phyloP scores from a whole-genome alignment of 176 grass and related monocot species.

The Thalia dealbata region DNA sequence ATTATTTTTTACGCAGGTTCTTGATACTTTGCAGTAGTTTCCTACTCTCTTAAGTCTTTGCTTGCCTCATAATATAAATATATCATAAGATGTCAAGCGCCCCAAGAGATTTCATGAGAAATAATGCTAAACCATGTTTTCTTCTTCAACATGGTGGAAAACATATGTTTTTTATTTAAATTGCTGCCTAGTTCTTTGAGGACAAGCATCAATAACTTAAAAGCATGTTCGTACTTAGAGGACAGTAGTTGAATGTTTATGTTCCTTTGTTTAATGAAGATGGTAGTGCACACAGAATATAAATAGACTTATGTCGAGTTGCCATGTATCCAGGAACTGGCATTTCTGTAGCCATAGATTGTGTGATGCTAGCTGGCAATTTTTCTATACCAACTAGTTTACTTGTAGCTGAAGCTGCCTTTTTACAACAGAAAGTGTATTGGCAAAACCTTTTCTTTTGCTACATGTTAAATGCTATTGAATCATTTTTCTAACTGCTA shows the following conservation, averaged over 20 bases:
- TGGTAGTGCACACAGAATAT: too few relatives aligned
- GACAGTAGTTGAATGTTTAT: too few relatives aligned
- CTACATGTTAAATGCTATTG: not conserved
- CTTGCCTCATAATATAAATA: not conserved
- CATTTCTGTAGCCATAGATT: slow-evolving; percentile 31
- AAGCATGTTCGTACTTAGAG: not conserved
- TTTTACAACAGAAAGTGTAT: slow-evolving; percentile 45
- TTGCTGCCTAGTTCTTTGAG: not conserved
- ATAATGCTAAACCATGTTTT: not conserved
- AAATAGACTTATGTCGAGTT: slow-evolving; percentile 29
- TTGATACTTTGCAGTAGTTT: not conserved
- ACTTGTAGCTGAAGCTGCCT: slow-evolving; percentile 41
- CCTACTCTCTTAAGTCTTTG: not conserved
- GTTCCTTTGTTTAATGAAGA: too few relatives aligned
- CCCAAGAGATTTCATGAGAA: not conserved
- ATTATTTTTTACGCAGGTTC: not conserved
- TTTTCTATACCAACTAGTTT: slow-evolving; percentile 51
- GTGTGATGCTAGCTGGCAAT: slow-evolving; percentile 41
- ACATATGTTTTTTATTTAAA: not conserved
- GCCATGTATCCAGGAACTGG: slow-evolving; percentile 36
- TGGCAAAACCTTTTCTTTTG: not conserved
- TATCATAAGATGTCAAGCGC: not conserved
- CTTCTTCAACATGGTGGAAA: not conserved
- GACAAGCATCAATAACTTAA: not conserved
- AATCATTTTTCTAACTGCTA: slow-evolving; percentile 11